A percentile compares a stretch with the other conserved stretches of the same genome.
These are phyloP conservation scores for Ceratobasidium sp. DNA, from an alignment of 1,284 basidiomycete genomes.

Conservation along the genomic window DNA sequence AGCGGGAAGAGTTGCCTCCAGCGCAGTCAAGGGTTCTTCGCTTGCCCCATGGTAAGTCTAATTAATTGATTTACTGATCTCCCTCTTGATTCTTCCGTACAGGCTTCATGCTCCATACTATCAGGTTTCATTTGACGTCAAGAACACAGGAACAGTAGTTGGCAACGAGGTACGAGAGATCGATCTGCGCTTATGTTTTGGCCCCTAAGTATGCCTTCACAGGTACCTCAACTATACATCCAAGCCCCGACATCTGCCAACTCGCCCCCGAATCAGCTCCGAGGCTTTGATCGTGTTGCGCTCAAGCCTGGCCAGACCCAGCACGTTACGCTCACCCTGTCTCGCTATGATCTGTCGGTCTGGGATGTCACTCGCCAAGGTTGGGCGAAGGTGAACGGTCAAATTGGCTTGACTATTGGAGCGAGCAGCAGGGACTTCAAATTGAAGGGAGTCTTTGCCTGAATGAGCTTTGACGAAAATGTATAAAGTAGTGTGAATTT, in stretches of 20 bases:
- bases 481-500: not conserved
- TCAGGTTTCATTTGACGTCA: constrained; percentile 35
- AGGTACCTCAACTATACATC: constrained; percentile 49
- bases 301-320: constrained; percentile 59
- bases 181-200: not conserved
- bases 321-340: constrained; percentile 55
- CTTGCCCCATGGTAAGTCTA: constrained; percentile 41
- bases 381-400: constrained; percentile 46
- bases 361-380: constrained; percentile 48
- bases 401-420: constrained; percentile 45
- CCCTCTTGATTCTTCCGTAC: not conserved
- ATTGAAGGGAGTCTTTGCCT: constrained; percentile 42
- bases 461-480: not conserved
- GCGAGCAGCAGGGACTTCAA: constrained; percentile 48
- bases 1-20: constrained; percentile 27
- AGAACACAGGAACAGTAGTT: constrained; percentile 39
- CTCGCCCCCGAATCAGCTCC: constrained; percentile 47
- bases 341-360: constrained; percentile 48
- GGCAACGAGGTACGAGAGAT: constrained; percentile 38
- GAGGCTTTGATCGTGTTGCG: constrained; percentile 61
- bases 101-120: constrained; percentile 45
- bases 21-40: constrained; percentile 27
- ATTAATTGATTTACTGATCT: not conserved
- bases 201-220: not conserved
- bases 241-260: constrained; percentile 44